Conservation (phyloP, 805 yeast genomes). For the Groenewaldozyma salmanticensis region DNA sequence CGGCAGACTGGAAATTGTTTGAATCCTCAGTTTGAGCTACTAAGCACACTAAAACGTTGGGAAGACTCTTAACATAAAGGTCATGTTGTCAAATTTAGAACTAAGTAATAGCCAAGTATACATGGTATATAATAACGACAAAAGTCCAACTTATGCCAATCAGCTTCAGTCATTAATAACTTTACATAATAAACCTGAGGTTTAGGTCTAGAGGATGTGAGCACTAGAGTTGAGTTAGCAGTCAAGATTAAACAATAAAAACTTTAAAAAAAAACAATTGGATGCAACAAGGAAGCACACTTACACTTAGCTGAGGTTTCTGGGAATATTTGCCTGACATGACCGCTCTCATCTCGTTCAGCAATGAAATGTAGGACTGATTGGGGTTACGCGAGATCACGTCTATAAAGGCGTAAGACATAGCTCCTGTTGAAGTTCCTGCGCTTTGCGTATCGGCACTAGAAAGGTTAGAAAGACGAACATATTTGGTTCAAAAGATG, state of each 20-base stretch:
- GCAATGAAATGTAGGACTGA: conserved; percentile 58
- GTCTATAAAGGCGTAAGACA: conserved; percentile 67
- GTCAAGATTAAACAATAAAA: no score
- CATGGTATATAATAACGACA: no score
- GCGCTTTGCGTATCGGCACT: conserved; percentile 66
- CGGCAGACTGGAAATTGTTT: no score
- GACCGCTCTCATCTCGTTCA: conserved; percentile 60
- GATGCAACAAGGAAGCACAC: conserved; percentile 11
- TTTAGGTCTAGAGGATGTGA: conserved; percentile 73
- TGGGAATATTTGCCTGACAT: conserved; percentile 60
- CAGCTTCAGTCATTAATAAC: no score
- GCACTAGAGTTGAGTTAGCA: conserved; percentile 27
- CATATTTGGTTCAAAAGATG: no score
- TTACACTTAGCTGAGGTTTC: conserved; percentile 63
- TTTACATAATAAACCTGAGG: conserved; percentile 38
- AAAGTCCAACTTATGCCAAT: no score
- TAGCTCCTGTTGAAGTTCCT: conserved; percentile 71
- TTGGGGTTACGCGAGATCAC: conserved; percentile 52
- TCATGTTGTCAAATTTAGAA: no score
- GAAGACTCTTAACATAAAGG: no score
- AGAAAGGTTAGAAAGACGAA: no score
- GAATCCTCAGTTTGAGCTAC: no score
- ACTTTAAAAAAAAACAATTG: conserved; percentile 5
- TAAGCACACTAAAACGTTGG: no score
- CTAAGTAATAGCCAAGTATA: no score